Base-by-base conservation (phyloP, 768 basidiomycete species). In the Agrocybe chaxingu region DNA sequence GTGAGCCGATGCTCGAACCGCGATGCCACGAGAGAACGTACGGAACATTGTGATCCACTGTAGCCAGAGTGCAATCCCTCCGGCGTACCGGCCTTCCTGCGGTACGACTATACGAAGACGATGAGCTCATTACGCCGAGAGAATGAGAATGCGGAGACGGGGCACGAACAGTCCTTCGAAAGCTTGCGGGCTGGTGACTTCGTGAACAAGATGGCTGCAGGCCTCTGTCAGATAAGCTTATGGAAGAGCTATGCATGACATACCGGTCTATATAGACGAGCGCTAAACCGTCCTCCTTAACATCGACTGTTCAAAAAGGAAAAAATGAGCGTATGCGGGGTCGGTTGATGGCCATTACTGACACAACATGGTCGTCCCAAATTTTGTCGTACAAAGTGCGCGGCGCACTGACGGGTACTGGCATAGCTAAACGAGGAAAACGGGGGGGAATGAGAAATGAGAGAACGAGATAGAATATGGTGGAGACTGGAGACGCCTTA, bases 321-420 rank as follows among this genome's bases (percentile, higher is more conserved):
- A 33, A 42, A 54, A 60, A 58, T 47, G 49, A 54, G 33, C 36
- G 55, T 44, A 48, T 30, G 45, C 34, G n/a, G 38, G 45, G 42
- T 50, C 33, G 37, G 37, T 43, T 38, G 24, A 50, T 48, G 42
- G 45, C 48, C 18, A 29, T 19, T 30, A 67, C 89, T 54, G 61
- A 92, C 84, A 98, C 88, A 63, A 96, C 82, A 72, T 98, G 96
- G 66, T 98, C 93, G 57, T 97, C 92, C 85, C 91, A 97, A 56
- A 98, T 92, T 74, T 98, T 98, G 72, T 98, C 96, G 70, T 98
- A 97, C 30, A 98, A 77, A 33, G 96, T 98, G 54, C 92, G 85
- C 8, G 92, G 92, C 16, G 76, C 69, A 47, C 68, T 53, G 36
- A 70, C 57, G 24, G 71, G 66, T 45, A 68, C 63, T 51, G 77